phyloP scores from a whole-genome alignment of 2,329 filamentous ascomycete species.

The Aspergillus candidus region DNA sequence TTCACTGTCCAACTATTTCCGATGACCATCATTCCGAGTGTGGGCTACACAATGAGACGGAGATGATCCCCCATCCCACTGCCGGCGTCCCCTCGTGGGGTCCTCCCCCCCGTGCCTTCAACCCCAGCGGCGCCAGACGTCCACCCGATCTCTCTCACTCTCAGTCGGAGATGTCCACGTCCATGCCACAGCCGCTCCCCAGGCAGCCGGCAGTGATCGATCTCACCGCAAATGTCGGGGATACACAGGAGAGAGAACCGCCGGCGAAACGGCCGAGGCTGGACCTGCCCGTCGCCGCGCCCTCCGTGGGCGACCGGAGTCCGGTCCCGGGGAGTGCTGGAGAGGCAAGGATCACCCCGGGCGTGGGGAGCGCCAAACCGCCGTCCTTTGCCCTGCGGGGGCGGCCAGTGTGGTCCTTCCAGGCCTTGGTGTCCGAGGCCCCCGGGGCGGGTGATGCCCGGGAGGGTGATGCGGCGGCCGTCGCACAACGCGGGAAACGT shows the following conservation, averaged over 20 bases:
- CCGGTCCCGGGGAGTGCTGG: conserved; percentile 17
- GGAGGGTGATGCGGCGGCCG: conserved; percentile 18
- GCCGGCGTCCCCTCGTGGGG: conserved; percentile 36
- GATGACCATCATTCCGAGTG: conserved; percentile 20
- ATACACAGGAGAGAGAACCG: conserved; percentile 31
- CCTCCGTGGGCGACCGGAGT: conserved; percentile 17
- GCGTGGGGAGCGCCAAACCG: conserved; percentile 21
- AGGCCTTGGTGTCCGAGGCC: conserved; percentile 31
- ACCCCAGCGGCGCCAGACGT: conserved; percentile 23
- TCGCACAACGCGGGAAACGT: conserved; percentile 19
- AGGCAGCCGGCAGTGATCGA: conserved; percentile 32
- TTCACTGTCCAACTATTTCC: conserved; percentile 5
- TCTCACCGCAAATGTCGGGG: conserved; percentile 25
- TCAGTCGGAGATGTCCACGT: conserved; percentile 21
- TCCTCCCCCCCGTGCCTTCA: conserved; percentile 27
- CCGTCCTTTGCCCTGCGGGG: conserved; percentile 28
- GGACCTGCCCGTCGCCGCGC: conserved; percentile 24
- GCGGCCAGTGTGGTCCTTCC: conserved; percentile 37
- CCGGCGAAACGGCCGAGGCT: conserved; percentile 33
- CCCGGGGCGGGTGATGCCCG: conserved; percentile 19
- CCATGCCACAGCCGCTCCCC: conserved; percentile 17
- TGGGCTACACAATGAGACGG: conserved; percentile 32
- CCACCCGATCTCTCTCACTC: conserved; percentile 19
- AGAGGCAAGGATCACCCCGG: conserved; percentile 26
- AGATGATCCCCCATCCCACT: conserved; percentile 39